Percentiles rank a stretch among this genome's conserved stretches.
phyloP scores from a whole-genome alignment of 805 yeast genomes.

The Saturnispora hagleri region DNA sequence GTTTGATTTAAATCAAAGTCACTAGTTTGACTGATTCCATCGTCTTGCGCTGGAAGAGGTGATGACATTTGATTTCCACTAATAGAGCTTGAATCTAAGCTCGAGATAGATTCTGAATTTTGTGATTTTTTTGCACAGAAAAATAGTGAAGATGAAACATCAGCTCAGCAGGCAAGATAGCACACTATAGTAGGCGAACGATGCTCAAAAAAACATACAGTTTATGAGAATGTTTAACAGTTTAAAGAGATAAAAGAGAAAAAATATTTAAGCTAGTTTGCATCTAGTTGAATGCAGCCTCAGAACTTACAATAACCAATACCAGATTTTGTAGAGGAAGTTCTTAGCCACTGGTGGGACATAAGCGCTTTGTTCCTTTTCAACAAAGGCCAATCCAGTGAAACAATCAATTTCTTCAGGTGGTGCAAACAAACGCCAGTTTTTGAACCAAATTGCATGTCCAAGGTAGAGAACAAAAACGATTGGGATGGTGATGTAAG shows the following conservation, averaged over 20 bases:
- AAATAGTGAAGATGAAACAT: neutral
- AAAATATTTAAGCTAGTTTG: too few species aligned
- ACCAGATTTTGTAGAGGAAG: constrained; percentile 36
- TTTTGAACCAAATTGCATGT: constrained; percentile 42
- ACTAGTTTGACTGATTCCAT: constrained; percentile 14
- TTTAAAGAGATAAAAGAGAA: too few species aligned
- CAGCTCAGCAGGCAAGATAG: neutral
- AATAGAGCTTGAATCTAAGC: constrained; percentile 1
- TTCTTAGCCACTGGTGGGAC: constrained; percentile 34
- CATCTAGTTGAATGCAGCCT: too few species aligned
- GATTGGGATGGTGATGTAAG: constrained; percentile 59
- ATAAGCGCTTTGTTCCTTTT: constrained; percentile 37
- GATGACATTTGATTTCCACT: constrained; percentile 19
- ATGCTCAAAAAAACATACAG: neutral
- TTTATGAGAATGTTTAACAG: neutral
- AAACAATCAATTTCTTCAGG: constrained; percentile 50
- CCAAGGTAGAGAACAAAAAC: constrained; percentile 45
- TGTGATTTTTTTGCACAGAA: neutral
- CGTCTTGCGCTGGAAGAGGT: constrained; percentile 17
- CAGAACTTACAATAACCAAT: constrained; percentile 26
- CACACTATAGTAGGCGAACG: too few species aligned
- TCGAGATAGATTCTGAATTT: neutral
- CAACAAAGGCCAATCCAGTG: constrained; percentile 53
- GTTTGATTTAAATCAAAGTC: constrained; percentile 17
- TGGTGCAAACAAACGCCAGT: constrained; percentile 40